Base-by-base conservation (phyloP, 768 basidiomycete genomes). In the Coprinellus micaceus region DNA sequence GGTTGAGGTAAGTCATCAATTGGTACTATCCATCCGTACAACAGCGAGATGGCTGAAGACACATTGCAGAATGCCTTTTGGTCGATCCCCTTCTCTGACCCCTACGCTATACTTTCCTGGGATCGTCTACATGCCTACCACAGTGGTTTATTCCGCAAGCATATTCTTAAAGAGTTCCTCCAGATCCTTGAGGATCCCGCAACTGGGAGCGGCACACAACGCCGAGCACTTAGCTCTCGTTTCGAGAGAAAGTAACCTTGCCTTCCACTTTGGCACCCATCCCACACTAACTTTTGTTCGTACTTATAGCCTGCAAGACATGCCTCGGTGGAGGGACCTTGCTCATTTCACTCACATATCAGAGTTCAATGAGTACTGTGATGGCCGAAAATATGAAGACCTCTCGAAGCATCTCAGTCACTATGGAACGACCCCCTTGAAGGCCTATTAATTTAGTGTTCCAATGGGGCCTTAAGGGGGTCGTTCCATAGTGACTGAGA, bases 1-100 rank as follows among this genome's bases (percentile, higher is more conserved):
- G 25, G 60, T 70, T 33, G 53, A 63, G 56, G 69, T 71, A 12
- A 10, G 40, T 17, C n/a, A 40, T 13, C 33, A 33, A 6, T 33
- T 13, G 13, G 33, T 33, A 13, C 33, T 33, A 10, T 19, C 17
- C 6, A 15, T 6, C 22, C 48, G 6, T 22, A 17, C 28, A 26
- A 4, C 28, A 25, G 19, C 22, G 6, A 10, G 10, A 11, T 21
- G 17, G 15, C 25, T 24, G 25, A 51, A 43, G 6, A 15, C 22
- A n/a, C n/a, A n/a, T 11, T 51, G 11, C 25, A 59, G 62, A 61
- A 61, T 54, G 48, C 53, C 3, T 59, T 61, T 36, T 61, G 61
- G 61, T 29, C 11, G 7, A 22, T 61, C 1, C 2, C 30, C 1
- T 52, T 51, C 9, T 29, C 52, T 11, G 52, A 59, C 2, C 40